phyloP scores from a whole-genome alignment of 176 grass and related monocot genomes.

The Calamus simplicifolius region DNA sequence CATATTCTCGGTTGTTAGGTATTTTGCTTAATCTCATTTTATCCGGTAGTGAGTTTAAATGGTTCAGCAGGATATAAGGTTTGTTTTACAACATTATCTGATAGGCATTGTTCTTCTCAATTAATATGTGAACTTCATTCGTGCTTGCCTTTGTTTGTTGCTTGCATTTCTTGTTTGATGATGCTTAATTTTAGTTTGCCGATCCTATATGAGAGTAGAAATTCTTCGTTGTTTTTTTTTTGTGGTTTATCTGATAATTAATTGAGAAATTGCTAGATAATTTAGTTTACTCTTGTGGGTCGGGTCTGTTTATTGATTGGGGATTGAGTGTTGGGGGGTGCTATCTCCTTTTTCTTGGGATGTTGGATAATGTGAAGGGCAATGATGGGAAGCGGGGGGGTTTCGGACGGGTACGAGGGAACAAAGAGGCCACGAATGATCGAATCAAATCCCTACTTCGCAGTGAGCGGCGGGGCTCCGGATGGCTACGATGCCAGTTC shows the following conservation, averaged over 20 bases:
- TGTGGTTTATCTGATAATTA: no score
- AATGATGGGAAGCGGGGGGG: conserved; percentile 84
- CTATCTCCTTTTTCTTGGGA: conserved; percentile 75
- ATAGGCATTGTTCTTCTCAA: no score
- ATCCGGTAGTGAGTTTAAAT: no score
- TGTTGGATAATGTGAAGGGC: conserved; percentile 78
- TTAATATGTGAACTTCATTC: no score
- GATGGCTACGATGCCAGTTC: conserved; percentile 32
- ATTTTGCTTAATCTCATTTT: no score
- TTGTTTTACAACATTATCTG: no score
- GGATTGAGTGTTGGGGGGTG: conserved; percentile 82
- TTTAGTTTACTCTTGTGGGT: conserved; percentile 21
- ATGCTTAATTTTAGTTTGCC: background rate
- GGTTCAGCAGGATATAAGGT: no score
- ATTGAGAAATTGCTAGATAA: no score
- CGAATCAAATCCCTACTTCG: conserved; percentile 99
- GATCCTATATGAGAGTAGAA: no score
- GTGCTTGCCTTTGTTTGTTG: background rate
- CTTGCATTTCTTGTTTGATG: background rate
- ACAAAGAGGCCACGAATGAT: conserved; percentile 98
- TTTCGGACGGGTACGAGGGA: conserved; percentile 87
- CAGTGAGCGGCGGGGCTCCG: conserved; percentile 59
- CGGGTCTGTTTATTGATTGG: conserved; percentile 40
- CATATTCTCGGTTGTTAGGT: no score
- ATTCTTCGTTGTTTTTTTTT: no score